phyloP scores from a whole-genome alignment of 495 filamentous ascomycete genomes.

The Penicillium maclennaniae region DNA sequence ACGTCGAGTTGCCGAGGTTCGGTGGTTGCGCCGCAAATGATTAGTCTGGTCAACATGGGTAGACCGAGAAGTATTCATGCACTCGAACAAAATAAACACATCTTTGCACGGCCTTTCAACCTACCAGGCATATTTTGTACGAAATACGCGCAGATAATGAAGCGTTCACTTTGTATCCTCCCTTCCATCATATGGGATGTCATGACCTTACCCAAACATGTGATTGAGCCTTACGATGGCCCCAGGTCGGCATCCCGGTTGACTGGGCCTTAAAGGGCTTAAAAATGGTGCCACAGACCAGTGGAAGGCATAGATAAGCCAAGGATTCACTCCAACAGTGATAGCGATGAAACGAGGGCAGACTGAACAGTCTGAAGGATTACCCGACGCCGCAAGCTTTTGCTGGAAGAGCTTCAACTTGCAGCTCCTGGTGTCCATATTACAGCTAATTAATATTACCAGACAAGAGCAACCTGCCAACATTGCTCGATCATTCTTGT shows the following conservation, averaged over 20 bases:
- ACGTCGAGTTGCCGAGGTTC: conserved; percentile 36
- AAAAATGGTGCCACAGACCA: neutral
- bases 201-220: neutral
- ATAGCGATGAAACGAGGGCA: neutral
- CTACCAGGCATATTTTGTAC: neutral
- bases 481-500: neutral
- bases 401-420: neutral
- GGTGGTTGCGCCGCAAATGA: conserved; percentile 6
- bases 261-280: neutral
- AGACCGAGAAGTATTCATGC: neutral
- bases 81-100: neutral
- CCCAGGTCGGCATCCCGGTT: neutral
- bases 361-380: neutral
- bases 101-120: neutral
- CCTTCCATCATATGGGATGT: no score
- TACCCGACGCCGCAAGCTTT: neutral
- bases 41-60: conserved; percentile 5
- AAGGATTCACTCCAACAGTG: neutral
- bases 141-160: neutral
- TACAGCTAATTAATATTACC: neutral
- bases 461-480: neutral
- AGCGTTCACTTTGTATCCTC: neutral
- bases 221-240: neutral
- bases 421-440: neutral
- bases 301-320: neutral